Conservation (phyloP, 2,329 filamentous ascomycete species). For the Scorias spongiosa region DNA sequence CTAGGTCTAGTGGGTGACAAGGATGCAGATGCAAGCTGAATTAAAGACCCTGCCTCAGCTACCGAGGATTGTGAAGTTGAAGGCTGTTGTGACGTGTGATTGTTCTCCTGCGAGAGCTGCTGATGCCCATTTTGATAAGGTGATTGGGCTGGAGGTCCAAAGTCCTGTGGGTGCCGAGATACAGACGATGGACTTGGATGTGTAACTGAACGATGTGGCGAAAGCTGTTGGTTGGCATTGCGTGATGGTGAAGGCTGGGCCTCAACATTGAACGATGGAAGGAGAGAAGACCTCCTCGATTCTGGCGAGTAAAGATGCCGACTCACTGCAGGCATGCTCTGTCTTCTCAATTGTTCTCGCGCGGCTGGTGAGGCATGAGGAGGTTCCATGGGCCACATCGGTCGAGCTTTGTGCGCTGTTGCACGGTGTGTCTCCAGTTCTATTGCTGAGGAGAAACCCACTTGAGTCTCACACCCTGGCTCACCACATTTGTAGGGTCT, state of each 20-base stretch:
- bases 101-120: not conserved
- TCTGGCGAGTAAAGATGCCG: not conserved
- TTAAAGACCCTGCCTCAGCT: not conserved
- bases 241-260: not conserved
- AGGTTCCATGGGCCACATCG: not conserved
- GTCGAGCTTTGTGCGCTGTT: not conserved
- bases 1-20: not conserved
- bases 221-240: not conserved
- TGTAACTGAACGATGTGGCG: not conserved
- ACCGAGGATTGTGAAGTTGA: no score
- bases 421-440: not conserved
- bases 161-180: not conserved
- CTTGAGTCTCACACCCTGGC: not conserved
- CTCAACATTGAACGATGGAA: not conserved
- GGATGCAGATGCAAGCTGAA: not conserved
- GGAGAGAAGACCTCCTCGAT: not conserved
- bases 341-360: not conserved
- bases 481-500: not conserved
- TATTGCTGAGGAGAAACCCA: not conserved
- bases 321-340: not conserved
- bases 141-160: not conserved
- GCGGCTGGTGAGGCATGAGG: not conserved
- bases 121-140: not conserved
- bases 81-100: not conserved
- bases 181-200: not conserved